Evolutionary conservation across 208 protist genomes (phyloP), one percentile per base, ranked within the genome.

Genomic region (Wallacemonas collosoma): DNA sequence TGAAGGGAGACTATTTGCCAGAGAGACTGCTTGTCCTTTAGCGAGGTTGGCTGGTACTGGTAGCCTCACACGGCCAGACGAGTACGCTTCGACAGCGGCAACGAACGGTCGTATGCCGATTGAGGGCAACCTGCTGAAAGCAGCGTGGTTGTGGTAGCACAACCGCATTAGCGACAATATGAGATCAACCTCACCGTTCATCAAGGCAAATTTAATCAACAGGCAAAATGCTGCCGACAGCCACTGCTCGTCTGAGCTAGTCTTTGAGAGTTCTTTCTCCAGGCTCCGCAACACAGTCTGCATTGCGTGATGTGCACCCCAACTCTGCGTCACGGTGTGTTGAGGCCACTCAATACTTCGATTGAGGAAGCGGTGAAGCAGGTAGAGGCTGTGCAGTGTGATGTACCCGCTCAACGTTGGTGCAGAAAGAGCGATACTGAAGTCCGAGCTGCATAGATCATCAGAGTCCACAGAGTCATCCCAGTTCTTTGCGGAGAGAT

Each of bases 261-360:
- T 39, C 39, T 75, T 36, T 2, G 12, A 44, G 12, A 64, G 44
- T 17, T 85, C 69, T 14, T 43, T 51, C 53, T 93, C 80, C 50
- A 88, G 70, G 45, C 93, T 84, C 15, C 78, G 69, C 15, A 92
- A 61, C 41, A 96, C 65, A 15, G 89, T 67, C 15, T 67, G 71
- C 40, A 83, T 89, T 8, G 94, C 75, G 8, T 78, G 82, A 50
- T 77, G 80, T n/a, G 94, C 72, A 38, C 91, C 91, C 87, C 87
- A 94, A 1, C 83, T 86, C 9, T 72, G 62, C 41, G 94, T 68
- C 2, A 90, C 80, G 1, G 58, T 60, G 67, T 60, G 64, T 53
- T 76, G 61, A 8, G 68, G 60, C 38, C 77, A 77, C 2, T 72
- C 56, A 35, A 90, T 70, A 62, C 87, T 93, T 15, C 78, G 70